phyloP scores from a whole-genome alignment of 768 basidiomycete species.

The Suillus discolor region DNA sequence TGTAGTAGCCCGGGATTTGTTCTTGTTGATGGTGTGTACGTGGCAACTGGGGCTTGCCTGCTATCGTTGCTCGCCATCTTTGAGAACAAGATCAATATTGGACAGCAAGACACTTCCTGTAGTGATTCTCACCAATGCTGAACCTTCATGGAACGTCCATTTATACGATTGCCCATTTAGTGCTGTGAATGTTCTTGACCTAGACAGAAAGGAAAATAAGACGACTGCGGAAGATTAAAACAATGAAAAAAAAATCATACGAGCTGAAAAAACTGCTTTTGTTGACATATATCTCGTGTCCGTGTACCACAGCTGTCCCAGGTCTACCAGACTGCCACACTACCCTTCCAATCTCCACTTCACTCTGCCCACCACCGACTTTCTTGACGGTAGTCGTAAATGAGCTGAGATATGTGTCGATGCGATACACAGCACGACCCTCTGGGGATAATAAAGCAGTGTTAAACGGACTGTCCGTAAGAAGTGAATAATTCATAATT shows the following conservation, averaged over 20 bases:
- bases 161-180: constrained; percentile 37
- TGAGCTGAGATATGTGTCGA: constrained; percentile 27
- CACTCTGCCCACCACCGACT: constrained; percentile 24
- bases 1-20: constrained; percentile 33
- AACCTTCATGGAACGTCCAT: constrained; percentile 36
- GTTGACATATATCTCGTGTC: constrained; percentile 27
- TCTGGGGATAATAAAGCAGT: constrained; percentile 33
- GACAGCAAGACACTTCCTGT: not conserved
- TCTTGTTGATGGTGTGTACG: constrained; percentile 27
- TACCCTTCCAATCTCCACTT: constrained; percentile 30
- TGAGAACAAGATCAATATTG: not conserved
- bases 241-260: constrained; percentile 21
- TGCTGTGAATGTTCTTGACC: constrained; percentile 36
- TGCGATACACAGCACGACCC: constrained; percentile 29
- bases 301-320: constrained; percentile 28
- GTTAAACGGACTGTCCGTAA: constrained; percentile 34
- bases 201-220: constrained; percentile 7
- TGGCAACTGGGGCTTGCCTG: constrained; percentile 34
- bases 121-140: constrained; percentile 27
- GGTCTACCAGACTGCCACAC: constrained; percentile 34
- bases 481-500: constrained; percentile 34
- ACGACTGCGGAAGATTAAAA: not conserved
- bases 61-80: constrained; percentile 37
- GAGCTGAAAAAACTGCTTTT: constrained; percentile 33
- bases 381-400: constrained; percentile 25